Conservation (phyloP, 352 stramenopile genomes). For the Phytophthora pisi region DNA sequence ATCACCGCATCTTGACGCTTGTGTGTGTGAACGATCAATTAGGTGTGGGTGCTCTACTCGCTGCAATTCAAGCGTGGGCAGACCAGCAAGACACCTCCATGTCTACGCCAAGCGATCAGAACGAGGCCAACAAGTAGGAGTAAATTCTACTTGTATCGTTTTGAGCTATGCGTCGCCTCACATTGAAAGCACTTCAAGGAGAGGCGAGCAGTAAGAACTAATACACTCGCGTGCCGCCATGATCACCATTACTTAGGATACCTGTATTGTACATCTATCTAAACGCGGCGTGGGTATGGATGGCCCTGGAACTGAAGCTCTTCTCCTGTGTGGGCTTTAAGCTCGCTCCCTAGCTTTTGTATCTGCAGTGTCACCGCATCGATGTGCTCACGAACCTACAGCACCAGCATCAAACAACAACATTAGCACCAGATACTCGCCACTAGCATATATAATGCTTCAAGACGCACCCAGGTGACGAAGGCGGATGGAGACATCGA, state of each 20-base stretch:
- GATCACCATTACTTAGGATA: no score
- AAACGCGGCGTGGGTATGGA: conserved; percentile 42
- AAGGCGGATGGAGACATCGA: conserved; percentile 23
- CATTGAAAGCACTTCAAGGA: no score
- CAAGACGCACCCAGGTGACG: conserved; percentile 51
- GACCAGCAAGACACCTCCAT: conserved; percentile 61
- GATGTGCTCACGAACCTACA: conserved; percentile 49
- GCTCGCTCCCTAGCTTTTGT: conserved; percentile 39
- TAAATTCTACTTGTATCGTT: not conserved
- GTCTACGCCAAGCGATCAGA: conserved; percentile 25
- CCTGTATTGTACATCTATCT: conserved; percentile 5
- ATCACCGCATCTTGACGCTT: conserved; percentile 1
- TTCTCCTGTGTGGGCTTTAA: conserved; percentile 61
- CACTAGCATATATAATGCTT: not conserved
- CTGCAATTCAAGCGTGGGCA: conserved; percentile 79
- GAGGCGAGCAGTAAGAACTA: no score
- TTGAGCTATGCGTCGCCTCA: not conserved
- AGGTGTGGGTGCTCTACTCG: conserved; percentile 82
- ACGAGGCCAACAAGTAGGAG: conserved; percentile 23
- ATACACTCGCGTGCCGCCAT: no score
- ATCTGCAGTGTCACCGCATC: conserved; percentile 53
- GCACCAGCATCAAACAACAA: not conserved
- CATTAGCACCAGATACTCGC: not conserved
- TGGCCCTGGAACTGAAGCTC: conserved; percentile 69
- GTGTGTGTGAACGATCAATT: not conserved